Percentiles rank a stretch among this genome's conserved stretches.
Evolutionary conservation across 2,329 filamentous ascomycete species (phyloP).

Genomic region (Gnomoniopsis smithogilvyi): DNA sequence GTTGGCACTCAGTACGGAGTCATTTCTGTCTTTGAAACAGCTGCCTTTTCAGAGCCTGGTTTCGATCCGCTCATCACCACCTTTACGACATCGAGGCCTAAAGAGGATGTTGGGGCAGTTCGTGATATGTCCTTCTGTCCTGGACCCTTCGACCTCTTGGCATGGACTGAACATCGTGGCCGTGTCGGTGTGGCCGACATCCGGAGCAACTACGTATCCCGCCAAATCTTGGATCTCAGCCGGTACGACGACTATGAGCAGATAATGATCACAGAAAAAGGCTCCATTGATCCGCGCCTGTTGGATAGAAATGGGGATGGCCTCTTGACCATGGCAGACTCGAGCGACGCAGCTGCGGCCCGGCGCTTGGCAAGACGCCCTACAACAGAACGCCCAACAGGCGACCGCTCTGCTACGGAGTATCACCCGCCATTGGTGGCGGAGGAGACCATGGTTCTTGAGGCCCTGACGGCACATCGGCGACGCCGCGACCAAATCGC

Average conservation of each 20-base stretch:
- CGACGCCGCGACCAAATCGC: constrained; percentile 44
- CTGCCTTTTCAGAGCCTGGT: constrained; percentile 39
- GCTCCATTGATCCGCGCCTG: constrained; percentile 50
- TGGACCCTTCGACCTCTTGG: constrained; percentile 82
- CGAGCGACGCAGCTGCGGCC: constrained; percentile 25
- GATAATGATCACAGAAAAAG: constrained; percentile 53
- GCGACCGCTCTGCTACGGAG: neutral
- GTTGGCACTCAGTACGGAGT: constrained; percentile 78
- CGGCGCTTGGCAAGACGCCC: constrained; percentile 30
- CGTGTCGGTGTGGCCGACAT: constrained; percentile 72
- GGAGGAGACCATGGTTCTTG: constrained; percentile 54
- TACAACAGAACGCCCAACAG: constrained; percentile 19
- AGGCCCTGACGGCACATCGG: constrained; percentile 53
- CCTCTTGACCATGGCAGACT: constrained; percentile 27
- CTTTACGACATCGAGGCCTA: constrained; percentile 74
- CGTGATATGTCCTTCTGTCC: constrained; percentile 91
- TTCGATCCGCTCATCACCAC: constrained; percentile 66
- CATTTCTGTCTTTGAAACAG: constrained; percentile 70
- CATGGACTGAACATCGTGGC: constrained; percentile 89
- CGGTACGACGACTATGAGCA: constrained; percentile 54
- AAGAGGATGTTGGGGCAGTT: constrained; percentile 71
- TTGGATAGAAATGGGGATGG: constrained; percentile 45
- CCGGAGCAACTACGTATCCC: constrained; percentile 61
- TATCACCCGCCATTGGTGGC: constrained; percentile 49
- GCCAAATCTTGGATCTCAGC: constrained; percentile 67